Base-by-base conservation (phyloP, 192 early-diverging fungal species). In the Coemansia sp. region DNA sequence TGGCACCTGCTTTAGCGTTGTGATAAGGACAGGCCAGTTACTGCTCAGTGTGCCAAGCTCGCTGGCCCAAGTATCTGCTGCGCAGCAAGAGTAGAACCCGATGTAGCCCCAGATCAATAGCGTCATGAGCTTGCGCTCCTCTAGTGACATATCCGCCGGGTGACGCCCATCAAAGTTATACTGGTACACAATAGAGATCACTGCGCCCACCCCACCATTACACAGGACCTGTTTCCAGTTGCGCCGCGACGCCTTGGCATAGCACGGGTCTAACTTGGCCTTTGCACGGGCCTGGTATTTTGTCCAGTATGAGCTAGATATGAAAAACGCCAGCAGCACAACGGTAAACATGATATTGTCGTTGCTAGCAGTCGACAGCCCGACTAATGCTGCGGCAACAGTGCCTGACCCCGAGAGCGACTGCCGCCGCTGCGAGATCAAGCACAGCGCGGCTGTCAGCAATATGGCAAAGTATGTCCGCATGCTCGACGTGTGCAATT, bases 1-100 rank as follows among this genome's bases (percentile, higher is more conserved):
- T 10, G 95, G 95, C 7, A 96, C 95, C 33, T 79, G 65, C 42
- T 84, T 81, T 31, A 89, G 69, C 0, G 89, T 89, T 5, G 95
- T 98, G 42, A 98, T 94, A 10, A 98, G 79, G 21, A 84, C 71
- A 11, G 95, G 95, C 84, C 84, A 88, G 28, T 73, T 66, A 26
- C 83, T 83, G 70, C 86, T 90, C 20, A 98, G 75, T 13, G 94
- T 85, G 1, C 95, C 95, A 23, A 98, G 77, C 71, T 98, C 95
- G 74, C 88, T 91, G 33, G 94, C 91, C 91, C 91, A 96, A 9
- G 89, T 91, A 59, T 91, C 89, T 4, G 85, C 89, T 10, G 77
- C 74, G 53, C 88, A 89, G 66, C 87, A 88, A 5, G 88, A 84
- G 65, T 89, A 89, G 55, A 77, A 85, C 58, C 79, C 85, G 31